Evolutionary conservation across 1,284 basidiomycete species (phyloP).

Genomic region (Puccinia coronata): DNA sequence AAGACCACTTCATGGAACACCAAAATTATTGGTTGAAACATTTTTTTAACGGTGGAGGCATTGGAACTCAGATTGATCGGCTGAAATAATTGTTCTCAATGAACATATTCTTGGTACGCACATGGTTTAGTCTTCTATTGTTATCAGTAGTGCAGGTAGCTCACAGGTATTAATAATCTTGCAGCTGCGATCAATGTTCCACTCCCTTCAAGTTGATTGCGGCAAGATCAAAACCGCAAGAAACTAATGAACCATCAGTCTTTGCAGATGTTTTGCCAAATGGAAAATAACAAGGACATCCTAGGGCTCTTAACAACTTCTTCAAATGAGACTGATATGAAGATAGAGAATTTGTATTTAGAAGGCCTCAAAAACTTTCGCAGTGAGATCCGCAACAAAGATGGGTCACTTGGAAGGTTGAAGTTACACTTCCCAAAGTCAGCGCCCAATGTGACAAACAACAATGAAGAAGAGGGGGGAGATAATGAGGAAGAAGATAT

Average conservation of each 20-base stretch:
- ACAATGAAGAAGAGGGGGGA: neutral
- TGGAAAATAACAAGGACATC: neutral
- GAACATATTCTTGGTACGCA: neutral
- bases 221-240: neutral
- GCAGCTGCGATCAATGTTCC: neutral
- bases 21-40: too few species aligned
- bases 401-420: neutral
- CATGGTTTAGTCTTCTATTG: too few species aligned
- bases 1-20: constrained; percentile 11
- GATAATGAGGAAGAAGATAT: neutral
- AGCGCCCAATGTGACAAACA: neutral
- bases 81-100: neutral
- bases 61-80: neutral
- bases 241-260: neutral
- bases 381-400: neutral
- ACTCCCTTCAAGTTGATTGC: neutral
- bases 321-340: neutral
- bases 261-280: neutral
- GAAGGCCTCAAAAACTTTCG: neutral
- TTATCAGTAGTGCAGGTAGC: neutral
- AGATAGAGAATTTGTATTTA: too few species aligned
- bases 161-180: neutral
- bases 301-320: neutral
- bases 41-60: neutral
- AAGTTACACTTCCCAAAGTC: neutral